phyloP scores from a whole-genome alignment of 805 yeast species.

The baker's yeast (Saccharomyces cerevisiae) region DNA sequence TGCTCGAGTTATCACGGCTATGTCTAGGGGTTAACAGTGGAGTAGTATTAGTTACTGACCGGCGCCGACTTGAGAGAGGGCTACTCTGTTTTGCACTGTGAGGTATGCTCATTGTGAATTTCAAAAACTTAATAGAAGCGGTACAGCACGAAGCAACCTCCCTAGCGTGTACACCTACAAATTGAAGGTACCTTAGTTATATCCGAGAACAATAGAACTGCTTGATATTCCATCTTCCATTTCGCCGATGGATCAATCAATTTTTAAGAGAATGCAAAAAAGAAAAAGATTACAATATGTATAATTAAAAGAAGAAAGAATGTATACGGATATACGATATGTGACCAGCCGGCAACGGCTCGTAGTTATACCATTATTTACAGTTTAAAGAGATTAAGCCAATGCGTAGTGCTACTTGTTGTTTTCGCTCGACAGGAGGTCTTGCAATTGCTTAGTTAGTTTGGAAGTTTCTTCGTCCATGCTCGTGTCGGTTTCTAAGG shows the following conservation, averaged over 20 bases:
- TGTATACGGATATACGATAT: neutral
- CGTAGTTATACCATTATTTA: neutral
- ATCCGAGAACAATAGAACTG: neutral
- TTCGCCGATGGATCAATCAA: neutral
- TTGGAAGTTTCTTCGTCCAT: constrained; percentile 53
- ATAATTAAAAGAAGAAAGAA: neutral
- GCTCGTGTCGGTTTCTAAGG: constrained; percentile 31
- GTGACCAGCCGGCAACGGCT: neutral
- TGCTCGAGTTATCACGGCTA: neutral
- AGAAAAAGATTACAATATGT: neutral
- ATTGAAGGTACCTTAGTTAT: neutral
- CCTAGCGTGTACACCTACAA: neutral
- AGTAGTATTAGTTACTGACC: neutral
- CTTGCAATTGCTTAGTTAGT: constrained; percentile 48
- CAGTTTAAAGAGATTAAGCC: neutral
- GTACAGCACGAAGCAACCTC: neutral
- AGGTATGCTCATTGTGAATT: neutral
- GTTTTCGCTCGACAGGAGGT: constrained; percentile 39
- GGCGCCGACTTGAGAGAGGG: neutral
- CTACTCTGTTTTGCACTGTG: neutral
- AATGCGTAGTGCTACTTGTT: neutral
- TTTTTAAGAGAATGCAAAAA: neutral
- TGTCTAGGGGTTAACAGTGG: neutral
- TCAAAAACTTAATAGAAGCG: neutral
- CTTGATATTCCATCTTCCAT: neutral